Percentiles rank a stretch among this genome's conserved stretches.
Evolutionary conservation across 768 basidiomycete species (phyloP).

Genomic region (Lactifluus hygrophoroides): DNA sequence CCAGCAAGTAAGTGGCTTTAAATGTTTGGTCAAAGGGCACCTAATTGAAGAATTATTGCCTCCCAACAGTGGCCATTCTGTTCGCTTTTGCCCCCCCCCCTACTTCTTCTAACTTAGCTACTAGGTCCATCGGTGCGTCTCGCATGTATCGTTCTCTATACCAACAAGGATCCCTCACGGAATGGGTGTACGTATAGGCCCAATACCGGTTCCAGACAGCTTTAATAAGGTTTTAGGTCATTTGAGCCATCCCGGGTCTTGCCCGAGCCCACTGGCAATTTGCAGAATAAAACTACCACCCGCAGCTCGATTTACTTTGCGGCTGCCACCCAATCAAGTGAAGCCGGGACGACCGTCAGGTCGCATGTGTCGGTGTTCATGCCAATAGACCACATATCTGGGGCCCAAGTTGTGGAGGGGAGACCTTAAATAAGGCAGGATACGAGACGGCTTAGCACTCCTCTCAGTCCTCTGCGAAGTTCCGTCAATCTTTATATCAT

Average conservation of each 20-base stretch:
- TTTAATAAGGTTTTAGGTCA: background rate
- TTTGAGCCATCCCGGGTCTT: background rate
- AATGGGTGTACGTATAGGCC: background rate
- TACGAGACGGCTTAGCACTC: background rate
- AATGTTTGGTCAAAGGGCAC: background rate
- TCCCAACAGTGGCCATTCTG: background rate
- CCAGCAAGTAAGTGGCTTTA: background rate
- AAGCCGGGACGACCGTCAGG: background rate
- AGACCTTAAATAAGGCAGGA: background rate
- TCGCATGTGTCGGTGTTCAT: background rate
- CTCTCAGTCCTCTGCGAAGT: too few relatives aligned
- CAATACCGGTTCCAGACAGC: background rate
- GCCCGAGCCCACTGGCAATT: background rate
- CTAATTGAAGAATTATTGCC: background rate
- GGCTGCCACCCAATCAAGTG: background rate
- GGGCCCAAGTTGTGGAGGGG: background rate
- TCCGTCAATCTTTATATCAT: too few relatives aligned
- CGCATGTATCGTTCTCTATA: background rate
- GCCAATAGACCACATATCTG: background rate
- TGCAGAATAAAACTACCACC: background rate
- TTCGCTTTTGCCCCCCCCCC: background rate
- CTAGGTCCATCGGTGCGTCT: background rate
- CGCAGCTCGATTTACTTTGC: background rate
- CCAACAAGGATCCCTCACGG: background rate
- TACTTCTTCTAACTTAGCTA: background rate